These are phyloP conservation scores for Penicillium olsonii DNA, from an alignment of 2,329 filamentous ascomycete genomes.

Conservation along the genomic window DNA sequence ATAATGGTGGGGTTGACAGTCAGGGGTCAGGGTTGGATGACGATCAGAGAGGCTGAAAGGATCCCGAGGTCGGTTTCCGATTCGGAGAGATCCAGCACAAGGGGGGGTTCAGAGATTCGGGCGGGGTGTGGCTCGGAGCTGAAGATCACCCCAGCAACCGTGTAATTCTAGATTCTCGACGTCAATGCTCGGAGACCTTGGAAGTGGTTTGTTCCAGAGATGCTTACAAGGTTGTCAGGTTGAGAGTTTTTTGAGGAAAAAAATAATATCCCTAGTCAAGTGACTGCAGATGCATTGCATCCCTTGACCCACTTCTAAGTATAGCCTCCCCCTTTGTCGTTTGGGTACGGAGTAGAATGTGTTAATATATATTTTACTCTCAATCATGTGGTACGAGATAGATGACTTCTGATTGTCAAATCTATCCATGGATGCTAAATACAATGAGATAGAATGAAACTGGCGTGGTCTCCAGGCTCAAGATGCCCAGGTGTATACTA, in stretches of 20 bases:
- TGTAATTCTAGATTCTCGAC: not conserved
- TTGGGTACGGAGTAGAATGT: not conserved
- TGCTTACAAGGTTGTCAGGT: not conserved
- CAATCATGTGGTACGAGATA: not conserved
- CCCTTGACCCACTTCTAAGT: constrained; percentile 15
- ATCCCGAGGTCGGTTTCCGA: constrained; percentile 9
- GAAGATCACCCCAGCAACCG: constrained; percentile 14
- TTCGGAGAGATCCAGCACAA: constrained; percentile 11
- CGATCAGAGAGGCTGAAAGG: constrained; percentile 6
- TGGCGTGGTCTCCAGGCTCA: no score
- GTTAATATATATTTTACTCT: not conserved
- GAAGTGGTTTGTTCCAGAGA: not conserved
- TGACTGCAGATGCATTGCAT: constrained; percentile 7
- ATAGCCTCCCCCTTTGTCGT: constrained; percentile 8
- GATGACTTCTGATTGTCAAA: no score
- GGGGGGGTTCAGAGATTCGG: constrained; percentile 2
- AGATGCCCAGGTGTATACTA: no score
- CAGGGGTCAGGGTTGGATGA: constrained; percentile 6
- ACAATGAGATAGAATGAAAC: no score
- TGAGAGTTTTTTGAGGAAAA: not conserved
- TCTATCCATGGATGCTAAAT: no score
- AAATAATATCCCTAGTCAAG: not conserved
- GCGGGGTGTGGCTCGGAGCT: constrained; percentile 6
- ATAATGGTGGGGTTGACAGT: constrained; percentile 8
- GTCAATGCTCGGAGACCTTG: not conserved